Percentiles rank a stretch among this genome's conserved stretches.
Evolutionary conservation across 768 basidiomycete genomes (phyloP).

Genomic region (Collybiopsis luxurians): DNA sequence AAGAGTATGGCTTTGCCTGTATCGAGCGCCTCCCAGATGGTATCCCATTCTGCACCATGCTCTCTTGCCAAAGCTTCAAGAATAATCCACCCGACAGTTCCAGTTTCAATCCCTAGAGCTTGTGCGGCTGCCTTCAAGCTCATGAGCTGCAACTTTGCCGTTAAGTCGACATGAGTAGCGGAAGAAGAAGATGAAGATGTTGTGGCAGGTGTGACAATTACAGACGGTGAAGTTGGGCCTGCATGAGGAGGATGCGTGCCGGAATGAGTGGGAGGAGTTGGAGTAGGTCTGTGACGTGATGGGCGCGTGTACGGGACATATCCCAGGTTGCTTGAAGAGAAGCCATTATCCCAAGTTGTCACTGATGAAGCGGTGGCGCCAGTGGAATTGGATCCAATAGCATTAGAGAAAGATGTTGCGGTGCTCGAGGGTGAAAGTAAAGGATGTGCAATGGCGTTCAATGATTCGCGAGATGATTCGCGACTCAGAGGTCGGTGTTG

Average conservation of each 20-base stretch:
- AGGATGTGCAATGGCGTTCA: conserved; percentile 54
- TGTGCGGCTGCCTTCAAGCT: conserved; percentile 74
- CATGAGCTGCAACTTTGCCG: conserved; percentile 67
- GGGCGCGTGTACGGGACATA: conserved; percentile 77
- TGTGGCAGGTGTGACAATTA: conserved; percentile 42
- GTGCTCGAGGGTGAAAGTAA: conserved; percentile 46
- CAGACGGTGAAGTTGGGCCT: conserved; percentile 19
- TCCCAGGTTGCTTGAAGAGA: conserved; percentile 27
- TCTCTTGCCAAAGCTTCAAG: conserved; percentile 65
- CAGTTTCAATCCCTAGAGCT: conserved; percentile 59
- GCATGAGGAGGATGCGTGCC: conserved; percentile 16
- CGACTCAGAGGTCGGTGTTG: not conserved
- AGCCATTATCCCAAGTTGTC: conserved; percentile 23
- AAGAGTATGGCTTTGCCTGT: conserved; percentile 80
- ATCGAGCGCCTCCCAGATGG: conserved; percentile 63
- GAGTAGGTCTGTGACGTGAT: conserved; percentile 45
- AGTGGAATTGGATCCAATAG: conserved; percentile 18
- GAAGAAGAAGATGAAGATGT: conserved; percentile 41
- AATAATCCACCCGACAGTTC: conserved; percentile 73
- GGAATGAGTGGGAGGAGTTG: conserved; percentile 16
- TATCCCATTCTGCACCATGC: conserved; percentile 63
- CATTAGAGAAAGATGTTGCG: not conserved
- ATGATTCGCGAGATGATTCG: conserved; percentile 47
- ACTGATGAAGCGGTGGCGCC: conserved; percentile 26
- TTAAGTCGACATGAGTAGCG: conserved; percentile 55